Percentiles rank a stretch among this genome's conserved stretches.
Conservation (phyloP, 495 filamentous ascomycete genomes). For the Apodospora peruviana region DNA sequence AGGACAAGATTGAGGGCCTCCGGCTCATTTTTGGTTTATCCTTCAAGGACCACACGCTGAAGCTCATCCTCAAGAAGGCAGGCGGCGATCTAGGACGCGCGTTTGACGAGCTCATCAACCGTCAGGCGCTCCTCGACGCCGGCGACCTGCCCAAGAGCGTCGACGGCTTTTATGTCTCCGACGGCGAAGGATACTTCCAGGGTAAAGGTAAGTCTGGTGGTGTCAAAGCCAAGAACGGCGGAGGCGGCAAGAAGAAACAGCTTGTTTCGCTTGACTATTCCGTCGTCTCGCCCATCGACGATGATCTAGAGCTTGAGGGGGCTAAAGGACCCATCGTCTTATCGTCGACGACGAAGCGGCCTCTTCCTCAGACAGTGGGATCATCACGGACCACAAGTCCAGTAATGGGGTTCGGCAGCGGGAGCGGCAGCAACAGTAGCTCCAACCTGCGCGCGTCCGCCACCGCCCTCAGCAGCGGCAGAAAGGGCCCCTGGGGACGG, state of each 20-base stretch:
- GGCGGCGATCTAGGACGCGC: constrained; percentile 58
- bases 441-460: constrained; percentile 22
- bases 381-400: no score
- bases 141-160: constrained; percentile 61
- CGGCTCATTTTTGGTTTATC: constrained; percentile 60
- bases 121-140: constrained; percentile 62
- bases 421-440: constrained; percentile 2
- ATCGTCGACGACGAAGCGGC: background rate
- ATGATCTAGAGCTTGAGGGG: constrained; percentile 19
- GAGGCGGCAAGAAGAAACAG: background rate
- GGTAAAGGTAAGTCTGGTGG: constrained; percentile 34
- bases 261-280: constrained; percentile 17
- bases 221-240: background rate
- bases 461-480: constrained; percentile 23
- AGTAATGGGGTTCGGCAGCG: background rate
- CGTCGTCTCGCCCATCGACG: constrained; percentile 13
- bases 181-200: constrained; percentile 28
- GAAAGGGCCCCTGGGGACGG: constrained; percentile 34
- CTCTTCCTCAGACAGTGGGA: no score
- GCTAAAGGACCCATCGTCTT: constrained; percentile 15
- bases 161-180: constrained; percentile 64
- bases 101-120: constrained; percentile 76
- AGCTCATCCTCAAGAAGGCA: constrained; percentile 58
- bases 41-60: constrained; percentile 57
- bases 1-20: constrained; percentile 53